These are phyloP conservation scores for Ophiorrhiza pumila DNA, from an alignment of 257 asterid genomes.

Conservation along the genomic window DNA sequence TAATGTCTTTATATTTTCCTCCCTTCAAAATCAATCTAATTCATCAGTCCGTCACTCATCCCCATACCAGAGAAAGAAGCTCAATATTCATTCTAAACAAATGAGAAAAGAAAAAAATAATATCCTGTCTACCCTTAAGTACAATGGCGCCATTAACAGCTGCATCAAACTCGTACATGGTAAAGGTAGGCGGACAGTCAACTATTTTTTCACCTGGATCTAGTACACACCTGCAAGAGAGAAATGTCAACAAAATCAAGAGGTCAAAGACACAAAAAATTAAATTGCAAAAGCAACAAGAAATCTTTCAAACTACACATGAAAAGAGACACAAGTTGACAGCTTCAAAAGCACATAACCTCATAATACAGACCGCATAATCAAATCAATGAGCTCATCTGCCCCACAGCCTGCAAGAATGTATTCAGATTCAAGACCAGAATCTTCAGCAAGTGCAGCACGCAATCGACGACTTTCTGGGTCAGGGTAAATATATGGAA, in stretches of 20 bases:
- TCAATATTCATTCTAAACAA: slow-evolving; percentile 1
- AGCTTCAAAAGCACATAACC: slow-evolving; percentile 6
- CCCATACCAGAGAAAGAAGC: no score
- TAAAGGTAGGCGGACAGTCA: slow-evolving; percentile 97
- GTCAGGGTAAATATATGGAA: slow-evolving; percentile 95
- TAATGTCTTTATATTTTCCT: no score
- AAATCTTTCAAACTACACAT: background rate
- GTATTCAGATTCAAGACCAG: slow-evolving; percentile 88
- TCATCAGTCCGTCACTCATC: no score
- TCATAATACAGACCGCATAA: slow-evolving; percentile 68
- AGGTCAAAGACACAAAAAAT: background rate
- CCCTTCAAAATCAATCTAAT: no score
- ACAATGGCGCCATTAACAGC: slow-evolving; percentile 91
- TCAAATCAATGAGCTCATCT: slow-evolving; percentile 92
- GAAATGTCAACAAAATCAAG: slow-evolving; percentile 8
- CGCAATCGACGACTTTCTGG: slow-evolving; percentile 93
- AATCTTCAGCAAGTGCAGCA: slow-evolving; percentile 92
- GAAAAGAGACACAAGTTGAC: background rate
- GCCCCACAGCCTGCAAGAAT: slow-evolving; percentile 97
- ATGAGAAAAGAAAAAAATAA: slow-evolving; percentile 11
- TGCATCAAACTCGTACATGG: slow-evolving; percentile 99
- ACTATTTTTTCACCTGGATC: slow-evolving; percentile 94
- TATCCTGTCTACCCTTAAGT: slow-evolving; percentile 55
- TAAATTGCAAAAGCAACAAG: slow-evolving; percentile 7
- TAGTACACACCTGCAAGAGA: slow-evolving; percentile 66